phyloP scores from a whole-genome alignment of 179 eudicot species.

The Gypsophila paniculata region DNA sequence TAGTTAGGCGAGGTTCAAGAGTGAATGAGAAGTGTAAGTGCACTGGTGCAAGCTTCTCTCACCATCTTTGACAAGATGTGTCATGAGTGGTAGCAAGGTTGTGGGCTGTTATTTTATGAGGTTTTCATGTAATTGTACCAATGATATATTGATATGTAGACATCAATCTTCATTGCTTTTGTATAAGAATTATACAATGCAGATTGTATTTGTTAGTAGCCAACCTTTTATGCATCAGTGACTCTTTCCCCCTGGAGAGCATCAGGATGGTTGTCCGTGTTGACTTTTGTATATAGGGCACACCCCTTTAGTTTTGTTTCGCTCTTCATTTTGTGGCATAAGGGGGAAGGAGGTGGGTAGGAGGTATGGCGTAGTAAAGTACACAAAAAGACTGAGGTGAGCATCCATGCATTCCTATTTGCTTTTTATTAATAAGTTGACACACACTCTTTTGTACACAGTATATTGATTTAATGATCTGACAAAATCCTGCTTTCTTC shows the following conservation, averaged over 20 bases:
- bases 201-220: not conserved
- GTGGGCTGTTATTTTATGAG: not conserved
- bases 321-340: not conserved
- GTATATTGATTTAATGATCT: not conserved
- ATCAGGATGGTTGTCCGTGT: not conserved
- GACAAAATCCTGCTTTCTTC: not conserved
- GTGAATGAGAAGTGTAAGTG: not conserved
- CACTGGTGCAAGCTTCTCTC: not conserved
- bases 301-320: not conserved
- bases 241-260: not conserved
- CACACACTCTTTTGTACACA: not conserved
- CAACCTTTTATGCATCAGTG: conserved; percentile 4
- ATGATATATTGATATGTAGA: not conserved
- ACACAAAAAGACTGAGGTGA: not conserved
- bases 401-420: not conserved
- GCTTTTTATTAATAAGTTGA: not conserved
- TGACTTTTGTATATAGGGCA: not conserved
- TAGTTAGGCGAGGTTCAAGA: not conserved
- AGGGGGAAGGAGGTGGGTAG: not conserved
- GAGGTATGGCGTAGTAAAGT: not conserved
- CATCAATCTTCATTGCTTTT: not conserved
- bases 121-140: not conserved
- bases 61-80: not conserved
- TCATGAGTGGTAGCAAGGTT: not conserved
- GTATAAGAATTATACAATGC: not conserved